Base-by-base conservation (phyloP, 495 filamentous ascomycete genomes). In the Aspergillus sclerotioniger region DNA sequence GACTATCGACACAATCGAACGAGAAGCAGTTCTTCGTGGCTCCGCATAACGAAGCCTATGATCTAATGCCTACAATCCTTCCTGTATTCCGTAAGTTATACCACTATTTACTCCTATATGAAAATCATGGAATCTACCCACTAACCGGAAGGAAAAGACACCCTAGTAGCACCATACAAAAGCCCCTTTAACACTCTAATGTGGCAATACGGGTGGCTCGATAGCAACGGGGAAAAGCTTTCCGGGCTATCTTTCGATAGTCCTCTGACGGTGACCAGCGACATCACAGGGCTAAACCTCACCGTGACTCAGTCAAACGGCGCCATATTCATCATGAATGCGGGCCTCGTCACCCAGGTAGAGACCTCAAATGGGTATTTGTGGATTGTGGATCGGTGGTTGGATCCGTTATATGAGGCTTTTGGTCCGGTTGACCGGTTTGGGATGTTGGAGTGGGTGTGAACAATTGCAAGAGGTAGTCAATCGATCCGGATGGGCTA, bases 371-470 rank as follows among this genome's bases (percentile, higher is more conserved):
- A 46, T 8, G 44, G 44, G 44, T 46, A 21, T 20, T 7, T 46
- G 3, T 46, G 44, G 44, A 46, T 46, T 7, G 44, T 46, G 44
- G 44, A 46, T 46, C 44, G 44, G 17, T 46, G 44, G 44, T 46
- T 46, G 44, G 44, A 46, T 13, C 44, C 17, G 16, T 21, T 46
- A 16, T 46, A 46, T 13, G 1, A n/a, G 17, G 44, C 44, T 10
- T 46, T 46, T n/a, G 44, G 44, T 4, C 17, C 44, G 3, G 7
- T 46, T 4, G 44, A 21, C 9, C 15, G 44, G 3, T 46, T 46
- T 19, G 44, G 44, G 16, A 1, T 8, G 16, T 16, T 21, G 6
- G 44, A 46, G 7, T 46, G 44, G 44, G 1, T 16, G 25, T 25
- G 25, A 25, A 5, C 25, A 25, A 25, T 25, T 25, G 25, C 25